Evolutionary conservation across 129 eudicot species (phyloP), one percentile per base, ranked within the genome.

Genomic region (Flaveria trinervia): DNA sequence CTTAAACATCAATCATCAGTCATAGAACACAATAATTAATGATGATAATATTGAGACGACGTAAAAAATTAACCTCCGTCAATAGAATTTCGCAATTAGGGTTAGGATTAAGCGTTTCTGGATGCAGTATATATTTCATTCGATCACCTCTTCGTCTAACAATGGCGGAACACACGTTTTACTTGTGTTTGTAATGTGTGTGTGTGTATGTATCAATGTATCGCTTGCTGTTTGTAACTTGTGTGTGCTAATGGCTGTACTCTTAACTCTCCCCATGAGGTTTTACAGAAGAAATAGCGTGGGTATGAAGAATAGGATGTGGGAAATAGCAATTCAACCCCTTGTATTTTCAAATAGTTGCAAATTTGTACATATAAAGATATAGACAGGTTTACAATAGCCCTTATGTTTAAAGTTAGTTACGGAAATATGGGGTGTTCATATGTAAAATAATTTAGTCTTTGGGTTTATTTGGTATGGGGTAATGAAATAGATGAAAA

Each of bases 151-250:
- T 44, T 74, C 78, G 78, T 74, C 70, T 30, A 74, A 74, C 9
- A 74, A 74, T 74, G 79, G 71, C 79, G 71, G 71, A 74, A 22
- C 71, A 43, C 79, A 74, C 79, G 79, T 74, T 61, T 61, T 61
- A 74, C 28, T 74, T 45, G 79, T 74, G 79, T 74, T 44, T 57
- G 25, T 12, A 5, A 22, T 59, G 45, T 57, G 15, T 18, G 15
- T 73, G 4, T n/a, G n/a, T n/a, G n/a, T n/a, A n/a, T n/a, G n/a
- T n/a, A n/a, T n/a, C n/a, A n/a, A n/a, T n/a, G n/a, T n/a, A n/a
- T n/a, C n/a, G n/a, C n/a, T n/a, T n/a, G n/a, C n/a, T n/a, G n/a
- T n/a, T n/a, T n/a, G n/a, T n/a, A n/a, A n/a, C n/a, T n/a, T n/a
- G n/a, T n/a, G n/a, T n/a, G n/a, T n/a, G n/a, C n/a, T n/a, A n/a